Conservation (phyloP, 805 yeast species). For the Candida hispaniensis region DNA sequence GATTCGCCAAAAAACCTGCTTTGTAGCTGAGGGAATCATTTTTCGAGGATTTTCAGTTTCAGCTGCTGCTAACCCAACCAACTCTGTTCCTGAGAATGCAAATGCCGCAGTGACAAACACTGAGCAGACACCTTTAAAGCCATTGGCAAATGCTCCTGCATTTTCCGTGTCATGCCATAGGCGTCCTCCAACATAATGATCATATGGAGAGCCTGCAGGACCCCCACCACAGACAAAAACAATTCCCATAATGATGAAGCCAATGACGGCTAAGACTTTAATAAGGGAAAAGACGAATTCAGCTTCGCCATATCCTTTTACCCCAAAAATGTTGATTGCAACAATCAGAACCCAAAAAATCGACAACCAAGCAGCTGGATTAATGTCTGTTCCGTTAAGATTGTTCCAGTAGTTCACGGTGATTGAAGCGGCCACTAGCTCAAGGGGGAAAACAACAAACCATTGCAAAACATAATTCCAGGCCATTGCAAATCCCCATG, state of each 20-base stretch:
- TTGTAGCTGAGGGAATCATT: constrained; percentile 59
- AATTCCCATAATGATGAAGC: constrained; percentile 49
- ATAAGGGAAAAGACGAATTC: constrained; percentile 47
- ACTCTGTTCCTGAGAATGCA: constrained; percentile 54
- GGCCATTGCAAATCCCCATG: constrained; percentile 56
- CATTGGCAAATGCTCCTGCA: constrained; percentile 58
- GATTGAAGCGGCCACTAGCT: constrained; percentile 48
- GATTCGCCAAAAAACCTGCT: constrained; percentile 75
- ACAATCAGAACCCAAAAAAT: constrained; percentile 43
- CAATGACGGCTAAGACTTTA: constrained; percentile 46
- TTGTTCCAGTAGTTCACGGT: constrained; percentile 44
- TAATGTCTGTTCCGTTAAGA: constrained; percentile 43
- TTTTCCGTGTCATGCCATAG: constrained; percentile 40
- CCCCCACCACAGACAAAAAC: constrained; percentile 41
- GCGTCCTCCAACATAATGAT: constrained; percentile 38
- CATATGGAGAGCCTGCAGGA: constrained; percentile 37
- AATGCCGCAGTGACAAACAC: constrained; percentile 63
- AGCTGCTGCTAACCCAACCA: constrained; percentile 63
- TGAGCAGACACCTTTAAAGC: constrained; percentile 52
- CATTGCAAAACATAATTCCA: constrained; percentile 57
- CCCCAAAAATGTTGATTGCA: constrained; percentile 44
- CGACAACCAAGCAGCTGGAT: constrained; percentile 45
- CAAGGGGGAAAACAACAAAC: constrained; percentile 52
- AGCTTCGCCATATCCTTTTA: constrained; percentile 53
- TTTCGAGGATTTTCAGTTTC: constrained; percentile 59